Conservation (phyloP, 2,329 filamentous ascomycete species). For the Ceratocystis harringtonii region DNA sequence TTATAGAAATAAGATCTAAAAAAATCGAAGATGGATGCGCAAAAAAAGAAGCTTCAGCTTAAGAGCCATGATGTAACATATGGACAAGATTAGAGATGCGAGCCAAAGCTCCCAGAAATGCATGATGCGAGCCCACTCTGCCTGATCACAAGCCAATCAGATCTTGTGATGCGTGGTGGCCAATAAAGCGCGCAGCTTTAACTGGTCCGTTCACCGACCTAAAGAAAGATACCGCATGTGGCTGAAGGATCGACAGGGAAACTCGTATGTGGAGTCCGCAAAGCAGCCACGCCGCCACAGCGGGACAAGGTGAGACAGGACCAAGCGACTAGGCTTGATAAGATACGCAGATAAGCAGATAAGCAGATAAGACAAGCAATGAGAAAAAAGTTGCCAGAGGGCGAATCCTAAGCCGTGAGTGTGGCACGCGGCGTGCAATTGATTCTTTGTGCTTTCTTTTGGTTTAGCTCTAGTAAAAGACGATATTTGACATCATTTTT, state of each 20-base stretch:
- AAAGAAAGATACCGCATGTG: background rate
- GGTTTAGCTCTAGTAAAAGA: background rate
- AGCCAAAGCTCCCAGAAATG: background rate
- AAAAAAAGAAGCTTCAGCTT: background rate
- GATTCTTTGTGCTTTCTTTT: background rate
- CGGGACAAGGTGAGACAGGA: background rate
- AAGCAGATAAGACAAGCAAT: background rate
- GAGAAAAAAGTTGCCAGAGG: constrained; percentile 6
- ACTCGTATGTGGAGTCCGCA: background rate
- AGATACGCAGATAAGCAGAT: constrained; percentile 1
- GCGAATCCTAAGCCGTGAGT: background rate
- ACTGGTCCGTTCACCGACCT: background rate
- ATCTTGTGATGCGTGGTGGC: background rate
- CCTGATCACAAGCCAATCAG: background rate
- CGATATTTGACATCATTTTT: background rate
- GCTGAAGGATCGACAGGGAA: background rate
- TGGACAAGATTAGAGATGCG: background rate
- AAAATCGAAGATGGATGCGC: background rate
- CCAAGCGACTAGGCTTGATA: background rate
- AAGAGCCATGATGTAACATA: background rate
- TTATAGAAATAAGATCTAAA: background rate
- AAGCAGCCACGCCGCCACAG: background rate
- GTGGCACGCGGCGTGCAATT: constrained; percentile 5
- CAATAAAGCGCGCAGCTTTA: background rate
- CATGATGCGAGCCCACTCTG: background rate